A percentile compares a stretch with the other conserved stretches of the same genome.
Evolutionary conservation across 768 basidiomycete species (phyloP).

Genomic region (Auriscalpium orientale): DNA sequence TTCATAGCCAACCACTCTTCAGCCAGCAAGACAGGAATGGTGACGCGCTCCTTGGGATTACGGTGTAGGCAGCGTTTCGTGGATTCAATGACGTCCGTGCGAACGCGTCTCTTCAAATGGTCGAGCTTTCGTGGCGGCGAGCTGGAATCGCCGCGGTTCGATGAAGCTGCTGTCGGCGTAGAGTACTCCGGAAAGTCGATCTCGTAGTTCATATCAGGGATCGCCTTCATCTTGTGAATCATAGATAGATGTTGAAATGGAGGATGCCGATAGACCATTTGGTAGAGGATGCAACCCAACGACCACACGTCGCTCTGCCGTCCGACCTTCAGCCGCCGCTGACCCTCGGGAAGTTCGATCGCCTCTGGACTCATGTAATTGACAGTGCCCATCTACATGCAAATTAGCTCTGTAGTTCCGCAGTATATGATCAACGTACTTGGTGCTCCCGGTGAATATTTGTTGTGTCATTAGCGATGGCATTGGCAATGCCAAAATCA

Average conservation of each 20-base stretch:
- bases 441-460: slow-evolving; percentile 97
- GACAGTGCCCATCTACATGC: slow-evolving; percentile 78
- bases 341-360: slow-evolving; percentile 80
- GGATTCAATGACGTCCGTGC: slow-evolving; percentile 64
- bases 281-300: slow-evolving; percentile 93
- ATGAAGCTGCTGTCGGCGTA: slow-evolving; percentile 34
- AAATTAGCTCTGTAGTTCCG: neutral
- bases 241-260: slow-evolving; percentile 85
- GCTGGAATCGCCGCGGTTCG: slow-evolving; percentile 21
- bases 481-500: slow-evolving; percentile 99
- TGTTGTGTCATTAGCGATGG: slow-evolving; percentile 96
- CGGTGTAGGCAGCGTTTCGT: slow-evolving; percentile 79
- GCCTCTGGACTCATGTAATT: slow-evolving; percentile 99
- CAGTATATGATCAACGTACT: slow-evolving; percentile 33
- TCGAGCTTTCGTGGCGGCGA: slow-evolving; percentile 52
- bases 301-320: slow-evolving; percentile 98
- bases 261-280: slow-evolving; percentile 93
- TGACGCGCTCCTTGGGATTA: slow-evolving; percentile 74
- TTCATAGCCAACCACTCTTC: slow-evolving; percentile 72
- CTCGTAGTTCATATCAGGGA: slow-evolving; percentile 66
- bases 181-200: slow-evolving; percentile 81
- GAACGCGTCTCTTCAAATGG: slow-evolving; percentile 65
- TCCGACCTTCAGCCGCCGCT: slow-evolving; percentile 88
- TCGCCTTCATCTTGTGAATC: slow-evolving; percentile 88
- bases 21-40: slow-evolving; percentile 80